Conservation (phyloP, 106 monocot species). For the Dendrobium nobile region DNA sequence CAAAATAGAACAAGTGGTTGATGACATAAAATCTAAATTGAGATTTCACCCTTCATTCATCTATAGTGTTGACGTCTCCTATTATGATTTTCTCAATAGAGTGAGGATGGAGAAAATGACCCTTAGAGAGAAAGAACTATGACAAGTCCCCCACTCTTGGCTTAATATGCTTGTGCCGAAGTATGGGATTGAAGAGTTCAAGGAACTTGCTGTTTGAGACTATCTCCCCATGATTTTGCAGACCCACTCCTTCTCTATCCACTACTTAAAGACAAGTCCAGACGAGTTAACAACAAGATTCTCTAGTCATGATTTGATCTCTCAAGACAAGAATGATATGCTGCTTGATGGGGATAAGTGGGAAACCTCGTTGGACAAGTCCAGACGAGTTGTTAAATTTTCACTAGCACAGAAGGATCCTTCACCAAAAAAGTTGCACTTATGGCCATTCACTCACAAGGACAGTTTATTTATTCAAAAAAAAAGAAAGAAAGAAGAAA, state of each 20-base stretch:
- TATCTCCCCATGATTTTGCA: conserved; percentile 46
- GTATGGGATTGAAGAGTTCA: conserved; percentile 44
- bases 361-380: conserved; percentile 7
- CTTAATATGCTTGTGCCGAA: conserved; percentile 82
- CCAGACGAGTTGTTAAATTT: conserved; percentile 66
- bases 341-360: conserved; percentile 2
- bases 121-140: conserved; percentile 41
- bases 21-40: conserved; percentile 23
- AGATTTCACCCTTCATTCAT: conserved; percentile 30
- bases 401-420: conserved; percentile 36
- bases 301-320: conserved; percentile 6
- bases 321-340: conserved; percentile 8
- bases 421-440: conserved; percentile 33
- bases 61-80: conserved; percentile 56
- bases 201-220: conserved; percentile 42
- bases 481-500: too few species aligned
- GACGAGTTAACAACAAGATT: conserved; percentile 2
- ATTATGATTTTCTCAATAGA: conserved; percentile 74
- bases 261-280: conserved; percentile 65
- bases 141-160: conserved; percentile 84
- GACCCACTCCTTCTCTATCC: conserved; percentile 76
- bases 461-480: not conserved
- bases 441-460: too few species aligned
- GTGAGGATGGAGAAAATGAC: conserved; percentile 67
- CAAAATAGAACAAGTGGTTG: conserved; percentile 36